A percentile compares a stretch with the other conserved stretches of the same genome.
These are phyloP conservation scores for Thalassiosira allenii DNA, from an alignment of 352 stramenopile species.

Conservation along the genomic window DNA sequence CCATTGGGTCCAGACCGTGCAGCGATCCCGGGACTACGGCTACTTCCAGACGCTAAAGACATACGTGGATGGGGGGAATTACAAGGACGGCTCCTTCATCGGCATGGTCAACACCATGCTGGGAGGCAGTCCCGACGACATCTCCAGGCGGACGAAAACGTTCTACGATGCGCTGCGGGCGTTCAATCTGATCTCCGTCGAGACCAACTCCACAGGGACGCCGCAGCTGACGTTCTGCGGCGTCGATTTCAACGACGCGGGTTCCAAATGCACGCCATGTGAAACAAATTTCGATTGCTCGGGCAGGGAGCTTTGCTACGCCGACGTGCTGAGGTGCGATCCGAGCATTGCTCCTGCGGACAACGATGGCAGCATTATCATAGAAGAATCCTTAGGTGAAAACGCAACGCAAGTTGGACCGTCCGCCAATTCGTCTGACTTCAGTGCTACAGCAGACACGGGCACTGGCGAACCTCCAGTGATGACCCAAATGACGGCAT, in stretches of 20 bases:
- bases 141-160: conserved; percentile 27
- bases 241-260: conserved; percentile 14
- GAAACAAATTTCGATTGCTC: conserved; percentile 22
- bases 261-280: conserved; percentile 16
- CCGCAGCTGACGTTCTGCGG: conserved; percentile 26
- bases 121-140: conserved; percentile 34
- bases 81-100: conserved; percentile 47
- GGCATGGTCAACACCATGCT: conserved; percentile 42
- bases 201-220: conserved; percentile 16
- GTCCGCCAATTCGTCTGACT: too few species aligned
- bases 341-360: neutral
- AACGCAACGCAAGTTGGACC: too few species aligned
- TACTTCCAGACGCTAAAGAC: conserved; percentile 47
- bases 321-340: conserved; percentile 8
- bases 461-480: too few species aligned
- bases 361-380: too few species aligned
- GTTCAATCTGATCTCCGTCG: conserved; percentile 48
- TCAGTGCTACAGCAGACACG: too few species aligned
- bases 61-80: conserved; percentile 52
- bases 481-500: too few species aligned
- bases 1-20: conserved; percentile 54
- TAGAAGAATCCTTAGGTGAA: too few species aligned
- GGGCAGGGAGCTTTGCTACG: conserved; percentile 28
- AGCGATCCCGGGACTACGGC: conserved; percentile 36
- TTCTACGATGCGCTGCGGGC: conserved; percentile 44